Percentiles rank a stretch among this genome's conserved stretches.
Conservation (phyloP, 352 stramenopile genomes). For the Globisporangium spinosum region DNA sequence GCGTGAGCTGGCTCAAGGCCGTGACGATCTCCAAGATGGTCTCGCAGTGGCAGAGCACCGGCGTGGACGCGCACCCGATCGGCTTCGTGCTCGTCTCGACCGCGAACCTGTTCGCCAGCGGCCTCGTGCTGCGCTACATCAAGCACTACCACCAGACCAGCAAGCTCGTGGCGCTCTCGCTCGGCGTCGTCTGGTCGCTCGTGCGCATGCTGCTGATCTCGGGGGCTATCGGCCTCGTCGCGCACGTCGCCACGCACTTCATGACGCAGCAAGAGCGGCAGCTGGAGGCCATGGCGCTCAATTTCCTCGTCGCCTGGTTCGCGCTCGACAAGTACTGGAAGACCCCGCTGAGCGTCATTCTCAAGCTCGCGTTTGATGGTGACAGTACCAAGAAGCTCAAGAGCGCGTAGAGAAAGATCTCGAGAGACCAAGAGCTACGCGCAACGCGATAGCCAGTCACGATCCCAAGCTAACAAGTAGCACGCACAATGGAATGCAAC, state of each 20-base stretch:
- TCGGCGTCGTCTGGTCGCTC: slow-evolving; percentile 37
- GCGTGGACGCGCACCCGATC: slow-evolving; percentile 41
- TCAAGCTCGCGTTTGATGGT: slow-evolving; percentile 19
- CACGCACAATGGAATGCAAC: slow-evolving; percentile 19
- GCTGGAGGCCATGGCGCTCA: slow-evolving; percentile 48
- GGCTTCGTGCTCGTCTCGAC: slow-evolving; percentile 61
- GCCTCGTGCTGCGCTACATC: slow-evolving; percentile 51
- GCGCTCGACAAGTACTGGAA: slow-evolving; percentile 74
- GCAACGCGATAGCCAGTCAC: background rate
- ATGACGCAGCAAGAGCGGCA: slow-evolving; percentile 40
- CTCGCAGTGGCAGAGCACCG: slow-evolving; percentile 45
- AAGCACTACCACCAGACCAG: slow-evolving; percentile 40
- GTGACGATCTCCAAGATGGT: slow-evolving; percentile 67
- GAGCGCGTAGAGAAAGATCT: slow-evolving; percentile 13
- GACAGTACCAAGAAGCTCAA: slow-evolving; percentile 24
- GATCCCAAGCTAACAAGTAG: background rate
- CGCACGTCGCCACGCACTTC: slow-evolving; percentile 60
- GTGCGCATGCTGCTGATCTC: slow-evolving; percentile 42
- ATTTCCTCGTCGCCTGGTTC: slow-evolving; percentile 68
- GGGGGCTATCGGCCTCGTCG: slow-evolving; percentile 43
- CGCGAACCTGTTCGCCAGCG: slow-evolving; percentile 71
- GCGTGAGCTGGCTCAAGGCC: slow-evolving; percentile 72
- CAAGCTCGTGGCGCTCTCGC: slow-evolving; percentile 33
- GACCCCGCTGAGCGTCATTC: slow-evolving; percentile 32
- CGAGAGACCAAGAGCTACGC: background rate